Evolutionary conservation across 768 basidiomycete genomes (phyloP).

Genomic region (Lentinula lateritia): DNA sequence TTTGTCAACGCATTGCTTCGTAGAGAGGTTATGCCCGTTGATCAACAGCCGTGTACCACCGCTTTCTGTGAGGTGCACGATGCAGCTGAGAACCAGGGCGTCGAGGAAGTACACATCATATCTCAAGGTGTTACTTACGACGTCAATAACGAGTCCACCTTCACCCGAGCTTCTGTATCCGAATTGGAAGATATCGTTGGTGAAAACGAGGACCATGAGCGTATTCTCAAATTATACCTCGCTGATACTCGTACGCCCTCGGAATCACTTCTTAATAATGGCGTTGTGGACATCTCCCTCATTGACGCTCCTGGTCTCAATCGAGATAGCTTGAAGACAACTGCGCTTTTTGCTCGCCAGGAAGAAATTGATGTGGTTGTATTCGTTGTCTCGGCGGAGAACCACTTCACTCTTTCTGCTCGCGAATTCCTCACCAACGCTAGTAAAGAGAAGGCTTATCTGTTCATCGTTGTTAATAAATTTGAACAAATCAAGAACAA

Average conservation of each 20-base stretch:
- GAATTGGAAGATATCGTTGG: constrained; percentile 78
- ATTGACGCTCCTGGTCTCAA: constrained; percentile 99
- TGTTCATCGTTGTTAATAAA: constrained; percentile 99
- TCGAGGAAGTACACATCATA: constrained; percentile 83
- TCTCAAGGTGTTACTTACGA: constrained; percentile 67
- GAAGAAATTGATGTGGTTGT: constrained; percentile 98
- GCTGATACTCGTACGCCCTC: constrained; percentile 72
- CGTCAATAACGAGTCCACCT: constrained; percentile 70
- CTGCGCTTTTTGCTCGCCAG: constrained; percentile 90
- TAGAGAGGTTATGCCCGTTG: constrained; percentile 90
- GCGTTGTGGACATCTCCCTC: constrained; percentile 94
- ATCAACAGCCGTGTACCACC: constrained; percentile 97
- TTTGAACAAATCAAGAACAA: constrained; percentile 95
- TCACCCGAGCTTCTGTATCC: constrained; percentile 55
- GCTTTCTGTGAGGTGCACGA: constrained; percentile 97
- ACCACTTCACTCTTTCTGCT: constrained; percentile 95
- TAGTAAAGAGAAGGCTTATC: constrained; percentile 93
- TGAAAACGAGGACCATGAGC: constrained; percentile 65
- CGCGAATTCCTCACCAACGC: constrained; percentile 92
- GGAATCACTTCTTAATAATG: constrained; percentile 88
- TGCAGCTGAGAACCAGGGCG: constrained; percentile 70
- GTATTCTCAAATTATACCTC: constrained; percentile 85
- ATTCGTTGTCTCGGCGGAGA: constrained; percentile 96
- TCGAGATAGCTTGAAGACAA: constrained; percentile 91
- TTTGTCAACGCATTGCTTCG: constrained; percentile 94